Percentiles rank a stretch among this genome's conserved stretches.
phyloP scores from a whole-genome alignment of 139 green algal genomes.

The Edaphochlamys debaryana region DNA sequence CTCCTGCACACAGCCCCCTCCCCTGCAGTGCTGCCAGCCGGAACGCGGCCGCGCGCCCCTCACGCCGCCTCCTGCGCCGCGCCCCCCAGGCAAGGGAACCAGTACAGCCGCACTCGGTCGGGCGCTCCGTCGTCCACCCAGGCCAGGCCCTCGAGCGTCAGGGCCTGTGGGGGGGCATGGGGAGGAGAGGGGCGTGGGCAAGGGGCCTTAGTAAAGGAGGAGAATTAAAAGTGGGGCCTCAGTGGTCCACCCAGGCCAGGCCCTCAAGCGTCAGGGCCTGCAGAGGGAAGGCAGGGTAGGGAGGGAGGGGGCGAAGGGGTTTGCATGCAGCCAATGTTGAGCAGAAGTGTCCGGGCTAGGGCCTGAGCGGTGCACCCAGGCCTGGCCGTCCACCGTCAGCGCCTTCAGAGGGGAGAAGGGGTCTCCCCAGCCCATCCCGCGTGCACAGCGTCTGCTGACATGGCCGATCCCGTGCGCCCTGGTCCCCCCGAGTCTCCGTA shows the following conservation, averaged over 20 bases:
- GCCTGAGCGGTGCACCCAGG: constrained; percentile 80
- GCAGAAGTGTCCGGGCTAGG: too few species aligned
- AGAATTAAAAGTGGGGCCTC: too few species aligned
- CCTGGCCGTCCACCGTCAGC: constrained; percentile 78
- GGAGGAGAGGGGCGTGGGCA: not conserved
- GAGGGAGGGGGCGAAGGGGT: not conserved
- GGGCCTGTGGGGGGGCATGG: constrained; percentile 1
- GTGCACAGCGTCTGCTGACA: too few species aligned
- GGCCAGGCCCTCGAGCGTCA: constrained; percentile 77
- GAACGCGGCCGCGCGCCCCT: too few species aligned
- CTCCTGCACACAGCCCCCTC: too few species aligned
- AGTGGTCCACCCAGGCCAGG: constrained; percentile 83
- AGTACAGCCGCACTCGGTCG: constrained; percentile 67
- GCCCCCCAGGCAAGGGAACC: constrained; percentile 75
- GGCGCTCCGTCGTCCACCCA: constrained; percentile 81
- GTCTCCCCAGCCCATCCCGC: not conserved
- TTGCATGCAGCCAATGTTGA: not conserved
- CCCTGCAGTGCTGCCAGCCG: too few species aligned
- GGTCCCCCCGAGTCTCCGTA: too few species aligned
- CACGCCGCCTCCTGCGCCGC: not conserved
- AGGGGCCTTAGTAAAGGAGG: too few species aligned
- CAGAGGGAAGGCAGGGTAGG: too few species aligned
- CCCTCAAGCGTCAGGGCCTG: constrained; percentile 72
- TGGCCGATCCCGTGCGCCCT: too few species aligned
- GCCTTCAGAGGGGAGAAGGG: too few species aligned